Base-by-base conservation (phyloP, 176 grass and related monocot species). In the Poa annua region DNA sequence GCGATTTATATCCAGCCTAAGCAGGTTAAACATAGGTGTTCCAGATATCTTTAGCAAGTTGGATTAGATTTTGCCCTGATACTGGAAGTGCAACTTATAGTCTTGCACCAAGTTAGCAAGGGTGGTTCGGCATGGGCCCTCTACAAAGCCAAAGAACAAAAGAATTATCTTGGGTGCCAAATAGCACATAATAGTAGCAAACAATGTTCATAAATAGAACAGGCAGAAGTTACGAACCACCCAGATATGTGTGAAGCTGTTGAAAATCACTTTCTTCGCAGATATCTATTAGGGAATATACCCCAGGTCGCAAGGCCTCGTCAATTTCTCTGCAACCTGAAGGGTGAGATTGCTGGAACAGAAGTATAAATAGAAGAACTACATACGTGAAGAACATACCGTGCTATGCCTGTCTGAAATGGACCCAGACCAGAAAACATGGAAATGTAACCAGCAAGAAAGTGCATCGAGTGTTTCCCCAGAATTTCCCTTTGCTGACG, bases 211-310 rank as follows among this genome's bases (percentile, higher is more conserved):
- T 34, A 63, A 69, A 49, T 42, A 78, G 52, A 21, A 26, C 39
- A 1, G 63, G 83, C 35, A 77, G 56, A 22, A 56, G 83, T 66
- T 82, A 93, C 87, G n/a, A 10, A 98, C 96, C 96, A 81, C 93
- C 91, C 76, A 98, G 87, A 85, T 91, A 80, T 50, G 93, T 96
- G 77, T 98, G 96, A 83, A 98, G 96, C 77, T 90, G 91, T 93
- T 93, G 96, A 71, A 98, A 80, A 88, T 98, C 91, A 71, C 81
- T 88, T 91, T 92, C 85, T 61, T 87, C 85, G 36, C 96, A 98
- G 75, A 93, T 92, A 93, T 98, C 96, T 71, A 96, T 96, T 74
- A 98, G 80, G 20, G 91, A 94, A 76, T 95, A 98, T 39, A 98
- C 87, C 71, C 96, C 92, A 86, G 96, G 96, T 88, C 91, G 86